A percentile compares a stretch with the other conserved stretches of the same genome.
phyloP scores from a whole-genome alignment of 2,329 filamentous ascomycete genomes.

The Neocatenulostroma microsporum region DNA sequence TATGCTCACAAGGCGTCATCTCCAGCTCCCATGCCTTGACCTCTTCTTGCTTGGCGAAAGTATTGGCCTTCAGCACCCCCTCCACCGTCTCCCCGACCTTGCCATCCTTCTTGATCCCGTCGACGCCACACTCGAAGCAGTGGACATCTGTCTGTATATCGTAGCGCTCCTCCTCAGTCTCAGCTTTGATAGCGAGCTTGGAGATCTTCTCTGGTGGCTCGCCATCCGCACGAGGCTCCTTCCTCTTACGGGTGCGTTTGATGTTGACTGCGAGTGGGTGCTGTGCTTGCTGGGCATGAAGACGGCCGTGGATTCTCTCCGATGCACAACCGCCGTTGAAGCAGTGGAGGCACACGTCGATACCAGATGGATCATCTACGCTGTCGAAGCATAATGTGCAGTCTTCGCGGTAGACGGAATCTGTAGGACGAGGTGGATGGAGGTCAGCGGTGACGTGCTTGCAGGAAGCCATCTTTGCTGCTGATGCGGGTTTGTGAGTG shows the following conservation, averaged over 20 bases:
- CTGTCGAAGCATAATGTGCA: slow-evolving; percentile 98
- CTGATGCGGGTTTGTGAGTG: no score
- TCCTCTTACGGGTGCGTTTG: slow-evolving; percentile 68
- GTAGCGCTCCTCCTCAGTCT: slow-evolving; percentile 89
- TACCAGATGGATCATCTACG: slow-evolving; percentile 73
- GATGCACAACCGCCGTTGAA: slow-evolving; percentile 94
- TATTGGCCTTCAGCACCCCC: slow-evolving; percentile 81
- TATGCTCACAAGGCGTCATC: slow-evolving; percentile 82
- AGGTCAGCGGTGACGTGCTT: slow-evolving; percentile 55
- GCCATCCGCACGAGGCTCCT: slow-evolving; percentile 53
- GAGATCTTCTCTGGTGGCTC: slow-evolving; percentile 93
- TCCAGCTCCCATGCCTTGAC: slow-evolving; percentile 99
- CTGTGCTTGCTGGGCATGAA: slow-evolving; percentile 61
- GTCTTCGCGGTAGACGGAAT: slow-evolving; percentile 93
- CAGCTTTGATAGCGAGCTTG: slow-evolving; percentile 86
- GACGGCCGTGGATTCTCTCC: slow-evolving; percentile 63
- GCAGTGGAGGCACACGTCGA: slow-evolving; percentile 92
- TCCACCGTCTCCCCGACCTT: slow-evolving; percentile 68
- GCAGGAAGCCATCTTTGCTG: slow-evolving; percentile 31
- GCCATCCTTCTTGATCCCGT: slow-evolving; percentile 59
- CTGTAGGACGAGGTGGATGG: slow-evolving; percentile 60
- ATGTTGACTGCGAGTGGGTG: slow-evolving; percentile 89
- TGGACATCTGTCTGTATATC: slow-evolving; percentile 66
- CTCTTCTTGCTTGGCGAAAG: slow-evolving; percentile 87
- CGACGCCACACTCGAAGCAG: slow-evolving; percentile 69